These are phyloP conservation scores for Flaveria ramosissima DNA, from an alignment of 129 eudicot genomes.

Conservation along the genomic window DNA sequence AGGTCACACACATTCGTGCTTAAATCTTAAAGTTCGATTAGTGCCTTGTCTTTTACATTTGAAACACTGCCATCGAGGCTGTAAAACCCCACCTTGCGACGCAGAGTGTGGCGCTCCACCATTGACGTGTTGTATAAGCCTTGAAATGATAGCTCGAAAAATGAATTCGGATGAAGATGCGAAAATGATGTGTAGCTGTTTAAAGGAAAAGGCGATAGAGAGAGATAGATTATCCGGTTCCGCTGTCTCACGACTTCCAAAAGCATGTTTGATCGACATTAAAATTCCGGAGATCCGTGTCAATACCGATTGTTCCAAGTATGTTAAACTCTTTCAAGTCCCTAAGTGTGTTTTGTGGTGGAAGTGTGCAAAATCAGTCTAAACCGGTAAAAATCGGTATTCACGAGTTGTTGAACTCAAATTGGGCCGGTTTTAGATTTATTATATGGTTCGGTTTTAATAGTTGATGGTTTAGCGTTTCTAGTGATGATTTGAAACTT, in stretches of 20 bases:
- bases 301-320: slow-evolving; percentile 26
- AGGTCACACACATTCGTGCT: not conserved
- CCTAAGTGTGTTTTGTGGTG: not conserved
- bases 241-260: slow-evolving; percentile 28
- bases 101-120: slow-evolving; percentile 15
- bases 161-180: slow-evolving; percentile 22
- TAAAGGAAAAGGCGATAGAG: slow-evolving; percentile 3
- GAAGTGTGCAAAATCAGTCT: not conserved
- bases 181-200: slow-evolving; percentile 22
- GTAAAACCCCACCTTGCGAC: not conserved
- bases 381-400: not conserved
- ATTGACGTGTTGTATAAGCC: slow-evolving; percentile 7
- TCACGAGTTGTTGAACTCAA: not conserved
- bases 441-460: not conserved
- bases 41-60: slow-evolving; percentile 21
- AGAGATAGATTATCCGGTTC: not conserved
- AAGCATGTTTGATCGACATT: slow-evolving; percentile 24
- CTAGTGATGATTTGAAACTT: not conserved
- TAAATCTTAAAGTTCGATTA: slow-evolving; percentile 1
- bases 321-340: not conserved
- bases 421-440: not conserved
- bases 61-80: not conserved
- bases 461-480: not conserved
- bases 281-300: slow-evolving; percentile 12
- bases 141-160: slow-evolving; percentile 16